Percentiles rank a stretch among this genome's conserved stretches.
phyloP scores from a whole-genome alignment of 306 rosid genomes.

The Trifolium pratense region DNA sequence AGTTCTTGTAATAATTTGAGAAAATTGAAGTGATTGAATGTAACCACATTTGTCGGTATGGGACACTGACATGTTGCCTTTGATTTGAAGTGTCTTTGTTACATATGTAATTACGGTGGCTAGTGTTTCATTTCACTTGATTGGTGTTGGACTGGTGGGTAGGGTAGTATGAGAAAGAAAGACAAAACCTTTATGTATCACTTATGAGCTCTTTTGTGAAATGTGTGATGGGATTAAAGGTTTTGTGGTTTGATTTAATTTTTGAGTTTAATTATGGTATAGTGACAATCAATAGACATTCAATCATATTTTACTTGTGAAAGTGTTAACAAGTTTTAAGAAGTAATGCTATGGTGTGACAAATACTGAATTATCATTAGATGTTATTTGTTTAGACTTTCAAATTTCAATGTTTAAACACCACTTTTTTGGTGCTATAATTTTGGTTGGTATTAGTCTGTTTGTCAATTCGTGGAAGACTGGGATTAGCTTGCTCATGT shows the following conservation, averaged over 20 bases:
- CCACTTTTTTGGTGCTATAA: background rate
- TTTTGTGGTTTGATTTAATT: conserved; percentile 23
- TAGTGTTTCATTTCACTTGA: background rate
- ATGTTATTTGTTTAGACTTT: background rate
- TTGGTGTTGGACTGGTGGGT: background rate
- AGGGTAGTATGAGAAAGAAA: background rate
- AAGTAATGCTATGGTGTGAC: background rate
- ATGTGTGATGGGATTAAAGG: conserved; percentile 5
- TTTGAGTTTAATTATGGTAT: no score
- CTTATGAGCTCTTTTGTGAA: background rate
- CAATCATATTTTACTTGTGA: background rate
- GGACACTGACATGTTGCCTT: no score
- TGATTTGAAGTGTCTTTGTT: no score
- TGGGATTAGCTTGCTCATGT: conserved; percentile 13
- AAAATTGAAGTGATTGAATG: background rate
- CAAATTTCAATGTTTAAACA: conserved; percentile 6
- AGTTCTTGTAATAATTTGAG: background rate
- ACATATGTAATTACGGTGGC: no score
- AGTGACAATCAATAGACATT: background rate
- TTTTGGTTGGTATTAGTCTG: conserved; percentile 10
- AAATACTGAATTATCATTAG: background rate
- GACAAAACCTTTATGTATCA: background rate
- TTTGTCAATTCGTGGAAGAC: background rate
- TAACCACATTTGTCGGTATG: background rate
- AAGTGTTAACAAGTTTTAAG: background rate